phyloP scores from a whole-genome alignment of 2,329 filamentous ascomycete genomes.

The Colletotrichum tropicicola region DNA sequence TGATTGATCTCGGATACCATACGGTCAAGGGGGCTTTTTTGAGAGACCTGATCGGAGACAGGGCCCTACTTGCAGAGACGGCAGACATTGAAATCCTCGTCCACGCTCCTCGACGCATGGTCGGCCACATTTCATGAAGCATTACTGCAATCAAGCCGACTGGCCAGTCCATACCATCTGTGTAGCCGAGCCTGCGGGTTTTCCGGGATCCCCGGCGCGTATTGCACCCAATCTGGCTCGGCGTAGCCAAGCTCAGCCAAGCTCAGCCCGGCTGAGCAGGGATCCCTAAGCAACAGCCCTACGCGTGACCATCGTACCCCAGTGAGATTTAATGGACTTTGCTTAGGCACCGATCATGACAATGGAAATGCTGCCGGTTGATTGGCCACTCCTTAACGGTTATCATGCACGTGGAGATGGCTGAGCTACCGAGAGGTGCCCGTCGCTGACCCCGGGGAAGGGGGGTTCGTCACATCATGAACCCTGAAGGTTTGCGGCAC shows the following conservation, averaged over 20 bases:
- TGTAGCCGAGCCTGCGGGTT: background rate
- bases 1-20: too few species aligned
- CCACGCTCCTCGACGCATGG: too few species aligned
- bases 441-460: background rate
- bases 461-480: background rate
- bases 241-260: background rate
- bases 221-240: background rate
- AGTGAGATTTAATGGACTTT: background rate
- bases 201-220: background rate
- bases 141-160: background rate
- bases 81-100: too few species aligned
- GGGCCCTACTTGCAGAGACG: too few species aligned
- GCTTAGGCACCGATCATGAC: background rate
- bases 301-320: background rate
- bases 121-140: background rate
- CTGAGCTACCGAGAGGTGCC: background rate
- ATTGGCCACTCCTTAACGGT: background rate
- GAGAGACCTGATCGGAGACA: too few species aligned
- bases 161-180: background rate
- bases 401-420: constrained; percentile 1
- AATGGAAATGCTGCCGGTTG: background rate
- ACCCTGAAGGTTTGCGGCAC: constrained; percentile 1
- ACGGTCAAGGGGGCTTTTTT: too few species aligned
- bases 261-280: background rate
- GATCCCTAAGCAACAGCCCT: background rate